These are phyloP conservation scores for Physcomitrium patens DNA, from an alignment of 225 moss, liverwort and hornwort genomes.

Conservation along the genomic window DNA sequence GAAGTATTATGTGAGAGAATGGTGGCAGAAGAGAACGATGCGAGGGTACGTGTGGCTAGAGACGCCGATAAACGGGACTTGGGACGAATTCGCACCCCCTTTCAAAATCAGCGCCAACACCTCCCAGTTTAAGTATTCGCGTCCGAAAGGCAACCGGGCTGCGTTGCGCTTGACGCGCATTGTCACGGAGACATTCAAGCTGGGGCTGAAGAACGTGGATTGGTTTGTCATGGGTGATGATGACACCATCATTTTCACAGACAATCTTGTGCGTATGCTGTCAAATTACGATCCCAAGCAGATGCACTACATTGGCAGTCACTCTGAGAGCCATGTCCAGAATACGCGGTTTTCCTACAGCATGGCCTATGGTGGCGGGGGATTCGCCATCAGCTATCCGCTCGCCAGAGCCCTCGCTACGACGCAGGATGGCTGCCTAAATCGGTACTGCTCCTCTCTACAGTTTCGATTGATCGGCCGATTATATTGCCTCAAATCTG, in stretches of 20 bases:
- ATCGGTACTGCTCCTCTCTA: conserved; percentile 10
- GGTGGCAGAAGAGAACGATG: conserved; percentile 69
- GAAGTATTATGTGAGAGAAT: conserved; percentile 63
- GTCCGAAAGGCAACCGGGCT: conserved; percentile 64
- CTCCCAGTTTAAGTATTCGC: conserved; percentile 68
- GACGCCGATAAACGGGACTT: conserved; percentile 37
- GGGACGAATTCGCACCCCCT: conserved; percentile 38
- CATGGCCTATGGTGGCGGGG: conserved; percentile 47
- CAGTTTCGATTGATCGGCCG: neutral
- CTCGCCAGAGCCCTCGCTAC: conserved; percentile 33
- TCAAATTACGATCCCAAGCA: conserved; percentile 56
- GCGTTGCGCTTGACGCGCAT: conserved; percentile 72
- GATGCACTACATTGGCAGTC: conserved; percentile 42
- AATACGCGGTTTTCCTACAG: conserved; percentile 33
- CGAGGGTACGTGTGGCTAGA: conserved; percentile 84
- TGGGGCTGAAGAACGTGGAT: conserved; percentile 62
- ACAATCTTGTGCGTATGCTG: conserved; percentile 65
- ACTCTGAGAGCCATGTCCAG: conserved; percentile 40
- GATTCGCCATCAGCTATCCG: conserved; percentile 41
- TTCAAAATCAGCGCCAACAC: conserved; percentile 63
- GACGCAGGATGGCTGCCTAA: conserved; percentile 32
- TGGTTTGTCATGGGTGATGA: conserved; percentile 87
- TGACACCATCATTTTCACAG: conserved; percentile 70
- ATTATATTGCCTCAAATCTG: neutral
- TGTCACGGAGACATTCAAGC: conserved; percentile 60